These are phyloP conservation scores for Hypericum perforatum DNA, from an alignment of 345 rosid species.

Conservation along the genomic window DNA sequence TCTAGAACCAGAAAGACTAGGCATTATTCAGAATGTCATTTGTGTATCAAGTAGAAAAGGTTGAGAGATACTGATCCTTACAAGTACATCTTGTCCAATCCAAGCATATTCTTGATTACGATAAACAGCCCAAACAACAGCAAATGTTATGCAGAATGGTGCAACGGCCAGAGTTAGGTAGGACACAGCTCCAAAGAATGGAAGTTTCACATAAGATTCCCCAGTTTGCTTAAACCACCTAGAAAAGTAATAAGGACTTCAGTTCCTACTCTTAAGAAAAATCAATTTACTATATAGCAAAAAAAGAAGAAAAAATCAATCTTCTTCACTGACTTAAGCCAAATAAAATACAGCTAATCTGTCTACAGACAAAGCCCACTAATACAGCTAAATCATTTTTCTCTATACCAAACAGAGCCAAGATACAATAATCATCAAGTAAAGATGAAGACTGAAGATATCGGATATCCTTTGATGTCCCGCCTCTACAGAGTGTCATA, in stretches of 20 bases:
- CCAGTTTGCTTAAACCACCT: conserved; percentile 79
- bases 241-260: conserved; percentile 11
- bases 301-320: not conserved
- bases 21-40: no score
- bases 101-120: conserved; percentile 60
- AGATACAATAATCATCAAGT: conserved; percentile 4
- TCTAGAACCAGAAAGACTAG: no score
- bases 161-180: conserved; percentile 76
- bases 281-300: no score
- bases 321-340: not conserved
- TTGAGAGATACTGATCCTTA: conserved; percentile 28
- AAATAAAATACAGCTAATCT: not conserved
- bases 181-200: conserved; percentile 77
- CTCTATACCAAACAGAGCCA: conserved; percentile 1
- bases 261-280: conserved; percentile 1
- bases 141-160: conserved; percentile 85
- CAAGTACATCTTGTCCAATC: conserved; percentile 98
- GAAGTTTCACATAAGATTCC: conserved; percentile 66
- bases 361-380: not conserved
- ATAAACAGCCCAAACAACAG: conserved; percentile 84
- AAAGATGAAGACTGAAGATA: no score
- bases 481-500: not conserved
- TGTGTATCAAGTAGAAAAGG: not conserved
- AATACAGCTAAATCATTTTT: not conserved
- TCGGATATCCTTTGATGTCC: not conserved